A percentile compares a stretch with the other conserved stretches of the same genome.
Evolutionary conservation across 176 grass and related monocot species (phyloP).

Genomic region (Oryza coarctata): DNA sequence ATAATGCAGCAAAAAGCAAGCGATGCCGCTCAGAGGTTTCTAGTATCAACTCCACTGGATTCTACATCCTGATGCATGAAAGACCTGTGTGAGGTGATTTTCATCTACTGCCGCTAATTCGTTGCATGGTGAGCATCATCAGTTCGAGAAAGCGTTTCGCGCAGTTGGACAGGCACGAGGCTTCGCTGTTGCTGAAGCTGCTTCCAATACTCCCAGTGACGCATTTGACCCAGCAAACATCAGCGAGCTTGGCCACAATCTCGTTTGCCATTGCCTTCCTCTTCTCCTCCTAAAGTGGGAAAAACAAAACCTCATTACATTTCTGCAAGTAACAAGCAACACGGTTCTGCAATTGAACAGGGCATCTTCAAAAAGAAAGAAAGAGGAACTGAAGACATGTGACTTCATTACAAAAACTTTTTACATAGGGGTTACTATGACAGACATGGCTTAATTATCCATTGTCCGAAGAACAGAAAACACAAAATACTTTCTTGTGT

Average conservation of each 20-base stretch:
- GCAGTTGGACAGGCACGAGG: constrained; percentile 67
- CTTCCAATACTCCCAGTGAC: constrained; percentile 61
- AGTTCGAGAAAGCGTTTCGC: constrained; percentile 64
- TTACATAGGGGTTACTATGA: neutral
- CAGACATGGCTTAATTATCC: neutral
- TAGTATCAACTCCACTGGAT: neutral
- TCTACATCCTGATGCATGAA: neutral
- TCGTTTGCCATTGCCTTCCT: constrained; percentile 65
- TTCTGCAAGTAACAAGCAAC: neutral
- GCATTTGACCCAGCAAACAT: constrained; percentile 80
- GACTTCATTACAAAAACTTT: neutral
- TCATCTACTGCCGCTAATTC: neutral
- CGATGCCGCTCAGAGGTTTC: too few relatives aligned
- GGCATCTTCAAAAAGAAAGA: neutral
- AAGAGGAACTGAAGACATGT: neutral
- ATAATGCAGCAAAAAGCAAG: neutral
- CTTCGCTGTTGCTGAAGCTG: constrained; percentile 70
- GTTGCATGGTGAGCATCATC: constrained; percentile 58
- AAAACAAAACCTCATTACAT: constrained; percentile 9
- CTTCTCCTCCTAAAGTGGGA: constrained; percentile 57
- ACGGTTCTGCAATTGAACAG: neutral
- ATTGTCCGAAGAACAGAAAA: neutral
- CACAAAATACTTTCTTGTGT: neutral
- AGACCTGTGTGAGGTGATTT: constrained; percentile 9
- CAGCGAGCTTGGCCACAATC: constrained; percentile 64